phyloP scores from a whole-genome alignment of 139 green algal species.

The Haematococcus sp. region DNA sequence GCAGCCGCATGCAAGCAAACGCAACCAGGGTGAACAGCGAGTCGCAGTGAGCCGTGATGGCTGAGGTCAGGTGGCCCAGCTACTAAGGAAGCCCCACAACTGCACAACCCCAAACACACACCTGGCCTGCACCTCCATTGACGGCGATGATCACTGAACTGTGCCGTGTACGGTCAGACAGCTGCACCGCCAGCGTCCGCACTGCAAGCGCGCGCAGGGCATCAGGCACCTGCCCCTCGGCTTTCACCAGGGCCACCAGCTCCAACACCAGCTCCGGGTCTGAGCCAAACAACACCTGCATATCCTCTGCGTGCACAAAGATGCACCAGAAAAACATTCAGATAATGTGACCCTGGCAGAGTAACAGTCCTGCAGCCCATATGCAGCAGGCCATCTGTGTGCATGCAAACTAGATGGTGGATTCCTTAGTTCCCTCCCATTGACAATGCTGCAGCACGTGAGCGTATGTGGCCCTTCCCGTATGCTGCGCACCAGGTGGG shows the following conservation, averaged over 20 bases:
- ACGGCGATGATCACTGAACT: conserved; percentile 64
- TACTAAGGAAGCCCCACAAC: too few relatives aligned
- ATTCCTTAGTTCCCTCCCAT: too few relatives aligned
- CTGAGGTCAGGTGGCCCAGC: too few relatives aligned
- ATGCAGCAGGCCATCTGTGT: neutral
- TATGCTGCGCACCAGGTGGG: conserved; percentile 24
- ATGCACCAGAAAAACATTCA: too few relatives aligned
- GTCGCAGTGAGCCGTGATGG: too few relatives aligned
- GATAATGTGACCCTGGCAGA: neutral
- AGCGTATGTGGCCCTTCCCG: too few relatives aligned
- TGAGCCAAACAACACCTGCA: conserved; percentile 57
- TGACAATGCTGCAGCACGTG: too few relatives aligned
- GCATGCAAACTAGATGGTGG: too few relatives aligned
- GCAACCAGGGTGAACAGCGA: too few relatives aligned
- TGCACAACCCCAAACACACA: too few relatives aligned
- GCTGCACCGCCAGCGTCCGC: conserved; percentile 65
- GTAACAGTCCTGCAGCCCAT: neutral
- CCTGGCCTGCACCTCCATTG: conserved; percentile 35
- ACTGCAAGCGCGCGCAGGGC: conserved; percentile 72
- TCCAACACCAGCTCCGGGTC: conserved; percentile 80
- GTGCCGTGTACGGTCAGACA: conserved; percentile 73
- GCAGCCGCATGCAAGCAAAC: too few relatives aligned
- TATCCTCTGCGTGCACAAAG: conserved; percentile 46
- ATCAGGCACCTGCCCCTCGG: conserved; percentile 46
- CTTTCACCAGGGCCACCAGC: conserved; percentile 67